Base-by-base conservation (phyloP, 2,329 filamentous ascomycete genomes). In the Aspergillus novoparasiticus region DNA sequence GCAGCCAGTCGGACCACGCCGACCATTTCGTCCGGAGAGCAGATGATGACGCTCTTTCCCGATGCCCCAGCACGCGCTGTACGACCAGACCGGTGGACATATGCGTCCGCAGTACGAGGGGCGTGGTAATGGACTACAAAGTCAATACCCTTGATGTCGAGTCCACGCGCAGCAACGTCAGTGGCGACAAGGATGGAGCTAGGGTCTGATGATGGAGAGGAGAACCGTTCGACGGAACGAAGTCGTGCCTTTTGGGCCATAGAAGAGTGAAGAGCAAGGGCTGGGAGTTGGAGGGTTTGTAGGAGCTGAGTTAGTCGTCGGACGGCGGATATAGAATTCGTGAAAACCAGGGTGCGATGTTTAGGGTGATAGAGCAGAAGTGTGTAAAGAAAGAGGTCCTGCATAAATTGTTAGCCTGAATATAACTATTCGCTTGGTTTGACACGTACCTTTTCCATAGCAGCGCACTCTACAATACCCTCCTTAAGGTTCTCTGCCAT, bases 171-270 rank as follows among this genome's bases (percentile, higher is more conserved):
- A 2, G 94, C 94, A 30, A 97, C 94, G 75, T 98, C 94, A 0
- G 95, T 98, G 4, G 95, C 93, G 21, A 99, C 86, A 3, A 98
- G 86, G 53, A 98, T 90, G 1, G 89, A 86, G 71, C 77, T 83
- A 34, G 83, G 79, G 54, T 86, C 82, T 6, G 78, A 72, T 0
- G 79, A 76, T 0, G 87, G 82, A 3, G 86, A 86, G 1, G 90
- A 89, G 80, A 99, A 98, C 46, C 91, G 90, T 75, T 99, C 95
- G 2, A 99, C 86, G 1, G 93, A 94, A 45, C 94, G 89, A n/a
- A 97, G 84, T 51, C 95, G 93, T 3, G 95, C 94, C 78, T 98
- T 98, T 79, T 99, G 95, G 1, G 89, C 85, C 95, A 99, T 98
- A 67, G 93, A 91, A 0, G 93, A 97, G 78, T 99, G 95, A 0